Conservation (phyloP, 2,329 filamentous ascomycete species). For the Rasamsonia emersonii region DNA sequence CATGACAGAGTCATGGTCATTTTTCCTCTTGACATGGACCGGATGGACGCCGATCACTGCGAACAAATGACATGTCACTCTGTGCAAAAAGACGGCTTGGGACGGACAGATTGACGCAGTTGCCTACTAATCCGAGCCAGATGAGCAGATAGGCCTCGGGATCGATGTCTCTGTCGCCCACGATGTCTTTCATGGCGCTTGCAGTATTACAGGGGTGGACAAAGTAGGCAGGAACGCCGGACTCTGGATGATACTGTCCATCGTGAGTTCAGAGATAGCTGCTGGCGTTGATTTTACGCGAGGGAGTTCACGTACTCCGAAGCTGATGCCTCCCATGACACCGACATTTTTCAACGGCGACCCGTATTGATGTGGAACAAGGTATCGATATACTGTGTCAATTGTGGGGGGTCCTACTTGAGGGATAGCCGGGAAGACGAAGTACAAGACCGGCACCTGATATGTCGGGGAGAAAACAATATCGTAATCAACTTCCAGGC, state of each 20-base stretch:
- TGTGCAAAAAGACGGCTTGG: conserved; percentile 53
- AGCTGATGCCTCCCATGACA: conserved; percentile 64
- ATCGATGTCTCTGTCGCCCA: conserved; percentile 29
- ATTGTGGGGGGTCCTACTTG: conserved; percentile 50
- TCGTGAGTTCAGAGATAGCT: conserved; percentile 26
- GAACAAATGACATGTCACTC: conserved; percentile 13
- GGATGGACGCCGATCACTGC: too few relatives aligned
- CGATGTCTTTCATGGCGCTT: conserved; percentile 64
- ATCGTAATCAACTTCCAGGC: conserved; percentile 57
- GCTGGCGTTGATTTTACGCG: conserved; percentile 12
- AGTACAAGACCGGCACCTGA: conserved; percentile 67
- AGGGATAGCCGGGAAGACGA: conserved; percentile 54
- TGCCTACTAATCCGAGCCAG: conserved; percentile 84
- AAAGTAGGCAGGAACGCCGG: conserved; percentile 72
- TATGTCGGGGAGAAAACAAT: conserved; percentile 69
- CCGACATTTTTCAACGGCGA: conserved; percentile 52
- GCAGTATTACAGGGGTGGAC: conserved; percentile 87
- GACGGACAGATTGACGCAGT: conserved; percentile 68
- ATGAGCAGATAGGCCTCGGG: conserved; percentile 66
- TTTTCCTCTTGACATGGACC: too few relatives aligned
- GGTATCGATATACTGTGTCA: conserved; percentile 60
- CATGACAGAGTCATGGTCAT: too few relatives aligned
- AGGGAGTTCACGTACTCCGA: conserved; percentile 48
- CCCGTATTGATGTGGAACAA: conserved; percentile 61
- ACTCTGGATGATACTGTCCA: conserved; percentile 70